Percentiles rank a stretch among this genome's conserved stretches.
These are phyloP conservation scores for Ascoidea asiatica DNA, from an alignment of 805 yeast species.

Conservation along the genomic window DNA sequence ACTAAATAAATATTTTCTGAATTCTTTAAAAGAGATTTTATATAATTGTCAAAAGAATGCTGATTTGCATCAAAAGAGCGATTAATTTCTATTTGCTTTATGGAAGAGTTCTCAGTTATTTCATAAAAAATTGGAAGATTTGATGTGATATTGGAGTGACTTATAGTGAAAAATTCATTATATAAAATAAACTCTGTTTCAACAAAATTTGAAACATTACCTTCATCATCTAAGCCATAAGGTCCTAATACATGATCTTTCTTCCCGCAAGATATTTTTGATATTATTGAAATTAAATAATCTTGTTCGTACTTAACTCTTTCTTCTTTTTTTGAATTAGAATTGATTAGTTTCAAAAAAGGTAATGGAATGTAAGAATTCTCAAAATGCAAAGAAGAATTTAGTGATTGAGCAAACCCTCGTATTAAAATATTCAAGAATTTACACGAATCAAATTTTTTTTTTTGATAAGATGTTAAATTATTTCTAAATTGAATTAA, in stretches of 20 bases:
- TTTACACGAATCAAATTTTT: conserved; percentile 47
- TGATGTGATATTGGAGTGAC: conserved; percentile 80
- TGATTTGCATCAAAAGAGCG: conserved; percentile 76
- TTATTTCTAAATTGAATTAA: conserved; percentile 58
- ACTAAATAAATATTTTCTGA: conserved; percentile 81
- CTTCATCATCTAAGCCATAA: conserved; percentile 85
- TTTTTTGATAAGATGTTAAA: conserved; percentile 44
- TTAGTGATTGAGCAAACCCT: conserved; percentile 75
- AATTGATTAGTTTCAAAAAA: conserved; percentile 5
- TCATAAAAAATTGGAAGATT: conserved; percentile 95
- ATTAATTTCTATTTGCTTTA: conserved; percentile 72
- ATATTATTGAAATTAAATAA: conserved; percentile 54
- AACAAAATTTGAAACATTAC: conserved; percentile 81
- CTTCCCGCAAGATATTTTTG: conserved; percentile 80
- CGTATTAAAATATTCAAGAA: conserved; percentile 76
- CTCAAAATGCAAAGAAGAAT: conserved; percentile 14
- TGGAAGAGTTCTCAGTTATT: conserved; percentile 47
- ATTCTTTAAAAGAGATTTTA: conserved; percentile 51
- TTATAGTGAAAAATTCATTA: conserved; percentile 34
- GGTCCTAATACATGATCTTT: conserved; percentile 81
- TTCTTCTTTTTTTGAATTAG: conserved; percentile 9
- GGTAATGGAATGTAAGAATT: background rate
- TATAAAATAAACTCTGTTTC: conserved; percentile 77
- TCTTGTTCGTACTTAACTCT: conserved; percentile 14
- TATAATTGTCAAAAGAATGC: conserved; percentile 74